A percentile compares a stretch with the other conserved stretches of the same genome.
Evolutionary conservation across 495 filamentous ascomycete species (phyloP).

Genomic region (Alectoria sarmentosa): DNA sequence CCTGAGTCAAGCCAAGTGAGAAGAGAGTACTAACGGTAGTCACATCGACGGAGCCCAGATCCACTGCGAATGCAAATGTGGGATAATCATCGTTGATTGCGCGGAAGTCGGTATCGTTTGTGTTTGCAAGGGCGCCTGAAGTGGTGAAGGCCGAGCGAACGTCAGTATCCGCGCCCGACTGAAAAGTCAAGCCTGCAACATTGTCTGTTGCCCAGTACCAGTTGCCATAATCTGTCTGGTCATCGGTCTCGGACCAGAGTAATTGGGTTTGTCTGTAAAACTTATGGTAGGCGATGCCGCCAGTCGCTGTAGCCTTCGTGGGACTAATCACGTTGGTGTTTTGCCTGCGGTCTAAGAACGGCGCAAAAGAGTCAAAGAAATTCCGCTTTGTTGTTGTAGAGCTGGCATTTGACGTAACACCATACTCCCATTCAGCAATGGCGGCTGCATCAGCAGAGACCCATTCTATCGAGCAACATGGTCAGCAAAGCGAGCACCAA

Average conservation of each 20-base stretch:
- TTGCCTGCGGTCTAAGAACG: background rate
- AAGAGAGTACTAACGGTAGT: constrained; percentile 39
- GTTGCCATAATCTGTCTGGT: constrained; percentile 54
- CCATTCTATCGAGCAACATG: constrained; percentile 42
- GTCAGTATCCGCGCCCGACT: constrained; percentile 42
- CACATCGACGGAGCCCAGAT: constrained; percentile 42
- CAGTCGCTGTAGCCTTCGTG: background rate
- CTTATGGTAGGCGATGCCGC: constrained; percentile 44
- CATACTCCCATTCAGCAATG: constrained; percentile 49
- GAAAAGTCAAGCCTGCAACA: constrained; percentile 35
- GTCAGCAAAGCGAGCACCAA: constrained; percentile 20
- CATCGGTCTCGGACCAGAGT: constrained; percentile 44
- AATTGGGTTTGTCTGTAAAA: constrained; percentile 47
- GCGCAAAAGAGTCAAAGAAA: background rate
- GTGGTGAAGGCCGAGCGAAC: constrained; percentile 43
- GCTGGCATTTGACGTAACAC: constrained; percentile 32
- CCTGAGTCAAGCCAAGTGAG: constrained; percentile 47
- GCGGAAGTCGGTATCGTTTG: constrained; percentile 44
- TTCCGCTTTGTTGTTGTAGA: background rate
- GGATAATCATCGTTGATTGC: constrained; percentile 47
- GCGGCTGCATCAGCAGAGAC: constrained; percentile 44
- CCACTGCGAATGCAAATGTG: constrained; percentile 47
- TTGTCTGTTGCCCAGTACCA: constrained; percentile 51
- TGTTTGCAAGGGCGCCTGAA: constrained; percentile 40
- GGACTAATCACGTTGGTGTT: background rate